These are phyloP conservation scores for Claviceps fusiformis DNA, from an alignment of 2,329 filamentous ascomycete species.

Conservation along the genomic window DNA sequence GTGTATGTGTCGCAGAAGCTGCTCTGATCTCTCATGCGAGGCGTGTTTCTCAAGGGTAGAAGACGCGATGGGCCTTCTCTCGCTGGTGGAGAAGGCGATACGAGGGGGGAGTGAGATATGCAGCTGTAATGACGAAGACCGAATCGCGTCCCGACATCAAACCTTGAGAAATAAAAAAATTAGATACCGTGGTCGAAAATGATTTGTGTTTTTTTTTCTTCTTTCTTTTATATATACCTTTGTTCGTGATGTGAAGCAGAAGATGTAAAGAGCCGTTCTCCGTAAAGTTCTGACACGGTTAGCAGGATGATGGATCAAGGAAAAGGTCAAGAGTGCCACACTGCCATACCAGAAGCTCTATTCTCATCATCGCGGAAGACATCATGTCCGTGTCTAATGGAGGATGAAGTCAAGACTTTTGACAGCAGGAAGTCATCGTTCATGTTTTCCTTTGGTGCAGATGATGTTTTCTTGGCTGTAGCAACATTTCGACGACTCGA, in stretches of 20 bases:
- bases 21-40: conserved; percentile 9
- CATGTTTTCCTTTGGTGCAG: conserved; percentile 5
- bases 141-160: conserved; percentile 19
- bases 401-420: not conserved
- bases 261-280: conserved; percentile 11
- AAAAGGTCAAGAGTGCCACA: not conserved
- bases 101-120: conserved; percentile 24
- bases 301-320: conserved; percentile 5
- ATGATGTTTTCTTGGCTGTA: conserved; percentile 7
- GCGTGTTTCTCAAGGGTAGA: conserved; percentile 12
- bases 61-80: conserved; percentile 15
- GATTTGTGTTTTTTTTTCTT: not conserved
- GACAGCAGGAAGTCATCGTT: not conserved
- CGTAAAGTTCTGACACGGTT: conserved; percentile 13
- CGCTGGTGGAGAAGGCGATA: conserved; percentile 20
- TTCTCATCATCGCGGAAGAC: conserved; percentile 19
- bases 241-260: conserved; percentile 10
- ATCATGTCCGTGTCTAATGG: conserved; percentile 14
- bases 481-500: conserved; percentile 12
- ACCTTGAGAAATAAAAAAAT: conserved; percentile 11
- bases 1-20: conserved; percentile 3
- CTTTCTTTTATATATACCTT: conserved; percentile 9
- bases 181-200: not conserved
- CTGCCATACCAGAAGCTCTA: conserved; percentile 12
- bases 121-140: conserved; percentile 23